Percentiles rank a stretch among this genome's conserved stretches.
Conservation (phyloP, 805 yeast species). For the Maudiozyma turicensis region DNA sequence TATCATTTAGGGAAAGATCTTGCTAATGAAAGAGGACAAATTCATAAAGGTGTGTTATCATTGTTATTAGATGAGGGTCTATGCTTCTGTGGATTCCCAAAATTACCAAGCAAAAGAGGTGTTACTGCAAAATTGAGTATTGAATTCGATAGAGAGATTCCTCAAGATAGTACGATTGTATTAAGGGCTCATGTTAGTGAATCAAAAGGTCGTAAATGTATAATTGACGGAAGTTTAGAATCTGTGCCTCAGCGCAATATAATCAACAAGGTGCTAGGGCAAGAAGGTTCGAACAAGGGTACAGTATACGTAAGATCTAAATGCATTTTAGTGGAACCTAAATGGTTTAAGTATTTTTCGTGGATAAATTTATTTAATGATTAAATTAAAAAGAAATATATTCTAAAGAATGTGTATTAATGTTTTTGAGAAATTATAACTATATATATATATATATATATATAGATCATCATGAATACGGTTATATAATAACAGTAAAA, state of each 20-base stretch:
- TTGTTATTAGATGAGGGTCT: slow-evolving; percentile 77
- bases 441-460: no score
- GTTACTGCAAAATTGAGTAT: slow-evolving; percentile 75
- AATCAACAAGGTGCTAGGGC: neutral
- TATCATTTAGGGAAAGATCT: slow-evolving; percentile 62
- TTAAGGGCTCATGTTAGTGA: slow-evolving; percentile 58
- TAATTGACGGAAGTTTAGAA: slow-evolving; percentile 62
- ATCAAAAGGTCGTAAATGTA: slow-evolving; percentile 69
- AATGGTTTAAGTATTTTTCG: slow-evolving; percentile 66
- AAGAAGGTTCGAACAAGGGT: slow-evolving; percentile 2
- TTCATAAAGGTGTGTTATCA: slow-evolving; percentile 75
- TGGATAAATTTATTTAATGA: slow-evolving; percentile 36
- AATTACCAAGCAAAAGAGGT: slow-evolving; percentile 71
- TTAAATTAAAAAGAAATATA: neutral
- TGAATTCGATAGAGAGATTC: slow-evolving; percentile 41
- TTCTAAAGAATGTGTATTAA: neutral
- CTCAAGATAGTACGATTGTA: slow-evolving; percentile 54
- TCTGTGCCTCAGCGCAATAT: slow-evolving; percentile 10
- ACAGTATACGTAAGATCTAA: slow-evolving; percentile 45
- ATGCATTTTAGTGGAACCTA: slow-evolving; percentile 76
- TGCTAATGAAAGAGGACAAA: slow-evolving; percentile 58
- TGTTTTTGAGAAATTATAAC: neutral
- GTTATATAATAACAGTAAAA: no score
- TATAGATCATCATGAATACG: no score
- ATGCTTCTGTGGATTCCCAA: slow-evolving; percentile 77